Conservation (phyloP, 2,329 filamentous ascomycete genomes). For the Hypoxylon sp. region DNA sequence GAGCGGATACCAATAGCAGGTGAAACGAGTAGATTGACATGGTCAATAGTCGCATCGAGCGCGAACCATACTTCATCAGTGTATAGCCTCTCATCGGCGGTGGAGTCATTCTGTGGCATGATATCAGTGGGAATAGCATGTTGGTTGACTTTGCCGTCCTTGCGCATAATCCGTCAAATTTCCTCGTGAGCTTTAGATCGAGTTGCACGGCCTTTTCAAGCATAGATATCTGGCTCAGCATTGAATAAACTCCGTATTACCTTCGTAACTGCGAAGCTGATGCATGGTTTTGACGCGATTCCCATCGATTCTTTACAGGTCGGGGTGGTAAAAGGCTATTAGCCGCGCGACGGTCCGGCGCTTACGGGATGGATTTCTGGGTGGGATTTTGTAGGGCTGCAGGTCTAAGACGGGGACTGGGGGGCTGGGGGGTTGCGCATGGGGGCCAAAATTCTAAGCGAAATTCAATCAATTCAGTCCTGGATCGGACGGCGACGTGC, state of each 20-base stretch:
- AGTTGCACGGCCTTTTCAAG: not conserved
- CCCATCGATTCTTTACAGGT: not conserved
- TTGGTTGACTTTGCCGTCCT: not conserved
- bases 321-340: not conserved
- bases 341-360: not conserved
- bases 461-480: not conserved
- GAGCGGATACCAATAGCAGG: not conserved
- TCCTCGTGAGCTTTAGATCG: not conserved
- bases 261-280: not conserved
- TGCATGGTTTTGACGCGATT: not conserved
- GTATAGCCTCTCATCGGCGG: not conserved
- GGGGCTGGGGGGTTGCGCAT: not conserved
- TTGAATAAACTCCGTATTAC: not conserved
- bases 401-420: too few species aligned
- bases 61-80: not conserved
- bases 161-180: not conserved
- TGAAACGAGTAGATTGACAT: not conserved
- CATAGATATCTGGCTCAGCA: not conserved
- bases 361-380: not conserved
- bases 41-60: not conserved
- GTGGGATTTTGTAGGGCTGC: not conserved
- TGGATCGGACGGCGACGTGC: not conserved
- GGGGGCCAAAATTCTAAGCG: constrained; percentile 1
- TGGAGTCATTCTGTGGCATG: not conserved
- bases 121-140: not conserved